Conservation (phyloP, 768 basidiomycete genomes). For the Rhodotorula graminis region DNA sequence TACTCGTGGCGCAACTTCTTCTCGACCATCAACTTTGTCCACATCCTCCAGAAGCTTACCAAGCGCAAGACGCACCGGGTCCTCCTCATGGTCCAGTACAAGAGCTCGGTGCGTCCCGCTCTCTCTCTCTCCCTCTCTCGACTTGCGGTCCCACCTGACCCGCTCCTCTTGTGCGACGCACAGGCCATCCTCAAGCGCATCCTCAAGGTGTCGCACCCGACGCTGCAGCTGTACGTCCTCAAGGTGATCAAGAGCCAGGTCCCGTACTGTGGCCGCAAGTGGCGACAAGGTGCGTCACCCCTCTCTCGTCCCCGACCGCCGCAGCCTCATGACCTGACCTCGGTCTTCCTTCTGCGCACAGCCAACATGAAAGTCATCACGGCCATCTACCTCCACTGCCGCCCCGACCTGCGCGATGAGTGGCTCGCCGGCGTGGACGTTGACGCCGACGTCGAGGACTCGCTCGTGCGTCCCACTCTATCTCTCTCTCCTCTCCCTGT, state of each 20-base stretch:
- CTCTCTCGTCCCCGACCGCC: not conserved
- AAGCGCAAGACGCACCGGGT: constrained; percentile 92
- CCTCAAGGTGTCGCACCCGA: constrained; percentile 83
- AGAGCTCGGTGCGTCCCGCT: constrained; percentile 71
- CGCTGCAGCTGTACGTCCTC: constrained; percentile 87
- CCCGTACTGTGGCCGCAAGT: constrained; percentile 94
- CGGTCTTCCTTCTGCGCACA: too few species aligned
- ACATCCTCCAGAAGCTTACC: constrained; percentile 94
- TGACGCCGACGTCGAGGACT: constrained; percentile 78
- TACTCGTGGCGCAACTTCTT: constrained; percentile 99
- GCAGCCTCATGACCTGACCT: too few species aligned
- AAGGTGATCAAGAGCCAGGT: constrained; percentile 99
- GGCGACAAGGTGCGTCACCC: constrained; percentile 76
- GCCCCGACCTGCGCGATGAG: constrained; percentile 93
- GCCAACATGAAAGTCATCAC: constrained; percentile 99
- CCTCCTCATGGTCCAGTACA: constrained; percentile 94
- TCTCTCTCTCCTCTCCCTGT: too few species aligned
- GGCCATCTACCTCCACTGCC: constrained; percentile 92
- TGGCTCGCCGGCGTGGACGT: constrained; percentile 92
- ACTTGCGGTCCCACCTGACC: too few species aligned
- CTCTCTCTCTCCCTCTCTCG: not conserved
- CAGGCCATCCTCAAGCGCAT: constrained; percentile 95
- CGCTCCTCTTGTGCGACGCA: too few species aligned
- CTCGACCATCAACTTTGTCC: constrained; percentile 91
- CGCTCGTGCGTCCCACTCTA: constrained; percentile 58